phyloP scores from a whole-genome alignment of 192 early-diverging fungal genomes.

The Backusella tarrabulga region DNA sequence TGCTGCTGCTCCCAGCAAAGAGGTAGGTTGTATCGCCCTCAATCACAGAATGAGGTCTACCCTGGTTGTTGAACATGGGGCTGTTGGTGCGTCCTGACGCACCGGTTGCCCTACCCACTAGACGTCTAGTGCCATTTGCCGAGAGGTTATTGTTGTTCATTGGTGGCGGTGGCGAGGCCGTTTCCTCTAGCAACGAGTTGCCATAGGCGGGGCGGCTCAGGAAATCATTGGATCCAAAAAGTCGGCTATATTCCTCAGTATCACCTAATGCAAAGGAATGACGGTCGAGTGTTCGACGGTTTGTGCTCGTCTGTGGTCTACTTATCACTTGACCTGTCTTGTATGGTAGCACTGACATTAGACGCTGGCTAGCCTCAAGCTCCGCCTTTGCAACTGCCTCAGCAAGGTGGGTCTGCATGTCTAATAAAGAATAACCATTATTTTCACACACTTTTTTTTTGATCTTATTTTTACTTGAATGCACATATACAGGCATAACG shows the following conservation, averaged over 20 bases:
- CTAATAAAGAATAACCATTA: background rate
- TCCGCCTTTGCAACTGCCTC: constrained; percentile 58
- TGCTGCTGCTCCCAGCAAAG: background rate
- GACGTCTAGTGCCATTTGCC: background rate
- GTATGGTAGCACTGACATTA: constrained; percentile 35
- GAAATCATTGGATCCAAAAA: constrained; percentile 6
- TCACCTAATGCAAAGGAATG: constrained; percentile 37
- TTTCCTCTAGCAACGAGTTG: background rate
- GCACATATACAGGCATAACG: background rate
- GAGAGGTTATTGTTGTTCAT: background rate
- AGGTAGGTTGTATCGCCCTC: constrained; percentile 27
- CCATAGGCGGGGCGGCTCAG: background rate
- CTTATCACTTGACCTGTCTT: constrained; percentile 35
- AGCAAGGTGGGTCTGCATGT: constrained; percentile 50
- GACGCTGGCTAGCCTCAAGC: constrained; percentile 41
- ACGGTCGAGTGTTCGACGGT: constrained; percentile 31
- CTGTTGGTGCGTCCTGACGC: constrained; percentile 11
- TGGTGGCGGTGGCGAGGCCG: background rate
- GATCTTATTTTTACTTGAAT: too few species aligned
- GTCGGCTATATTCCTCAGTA: constrained; percentile 29
- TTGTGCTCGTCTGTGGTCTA: constrained; percentile 9
- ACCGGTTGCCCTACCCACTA: background rate
- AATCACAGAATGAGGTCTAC: constrained; percentile 35
- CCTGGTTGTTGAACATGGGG: constrained; percentile 7
- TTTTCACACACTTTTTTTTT: background rate